These are phyloP conservation scores for Ephemerocybe angulata DNA, from an alignment of 768 basidiomycete species.

Conservation along the genomic window DNA sequence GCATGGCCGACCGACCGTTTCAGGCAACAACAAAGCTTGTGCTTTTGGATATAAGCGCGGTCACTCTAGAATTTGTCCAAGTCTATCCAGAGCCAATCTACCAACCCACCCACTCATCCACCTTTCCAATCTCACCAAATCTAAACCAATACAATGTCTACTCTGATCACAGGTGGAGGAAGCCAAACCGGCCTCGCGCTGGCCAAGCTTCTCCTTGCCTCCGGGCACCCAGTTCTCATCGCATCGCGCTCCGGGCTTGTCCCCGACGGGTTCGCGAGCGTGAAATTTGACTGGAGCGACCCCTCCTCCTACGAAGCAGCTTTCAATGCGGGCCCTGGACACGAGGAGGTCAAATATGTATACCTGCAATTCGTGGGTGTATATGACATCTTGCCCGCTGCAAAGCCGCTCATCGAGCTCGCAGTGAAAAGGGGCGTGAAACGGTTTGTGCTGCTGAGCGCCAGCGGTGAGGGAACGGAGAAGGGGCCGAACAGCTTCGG, in stretches of 20 bases:
- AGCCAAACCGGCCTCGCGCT: conserved; percentile 19
- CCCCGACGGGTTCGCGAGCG: conserved; percentile 16
- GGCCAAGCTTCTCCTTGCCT: conserved; percentile 15
- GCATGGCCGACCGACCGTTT: too few species aligned
- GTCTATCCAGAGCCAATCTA: too few species aligned
- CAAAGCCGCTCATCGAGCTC: conserved; percentile 22
- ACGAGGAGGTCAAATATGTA: conserved; percentile 16
- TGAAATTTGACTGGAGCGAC: conserved; percentile 35
- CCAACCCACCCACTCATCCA: too few species aligned
- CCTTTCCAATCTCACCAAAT: background rate
- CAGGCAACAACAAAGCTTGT: too few species aligned
- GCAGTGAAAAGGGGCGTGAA: conserved; percentile 21
- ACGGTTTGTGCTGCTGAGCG: conserved; percentile 24
- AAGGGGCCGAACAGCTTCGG: background rate
- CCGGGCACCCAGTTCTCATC: conserved; percentile 16
- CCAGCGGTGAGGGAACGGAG: background rate
- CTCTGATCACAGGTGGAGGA: conserved; percentile 21
- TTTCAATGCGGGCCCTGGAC: conserved; percentile 9
- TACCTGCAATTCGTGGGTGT: conserved; percentile 19
- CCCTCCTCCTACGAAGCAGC: conserved; percentile 19
- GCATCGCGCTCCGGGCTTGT: conserved; percentile 19
- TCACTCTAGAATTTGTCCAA: too few species aligned
- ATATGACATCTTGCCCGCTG: conserved; percentile 10
- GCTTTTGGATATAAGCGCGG: too few species aligned
- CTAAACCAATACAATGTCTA: background rate